Evolutionary conservation across 371 early-diverging fungal genomes (phyloP), one percentile per base, ranked within the genome.

Genomic region (Cokeromyces recurvatus): DNA sequence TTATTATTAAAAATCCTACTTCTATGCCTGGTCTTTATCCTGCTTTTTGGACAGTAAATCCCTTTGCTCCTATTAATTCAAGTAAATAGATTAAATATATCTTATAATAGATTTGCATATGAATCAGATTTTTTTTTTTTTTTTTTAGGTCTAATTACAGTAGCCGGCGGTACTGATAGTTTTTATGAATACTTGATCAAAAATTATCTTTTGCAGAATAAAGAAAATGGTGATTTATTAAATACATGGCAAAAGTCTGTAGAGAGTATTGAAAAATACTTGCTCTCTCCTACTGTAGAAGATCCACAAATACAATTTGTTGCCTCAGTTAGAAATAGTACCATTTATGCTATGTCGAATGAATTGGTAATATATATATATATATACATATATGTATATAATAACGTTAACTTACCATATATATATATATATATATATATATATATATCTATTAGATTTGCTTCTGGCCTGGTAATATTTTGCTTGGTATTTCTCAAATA

Each of bases 131-230:
- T 17, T 14, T 14, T 20, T n/a, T 25, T 5, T 7, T 29, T 34
- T 17, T 27, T 5, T 34, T 34, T 34, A 59, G 55, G 62, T 60
- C 46, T 55, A 19, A 49, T 85, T 60, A 71, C 68, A 38, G 66
- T 69, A 21, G 79, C 71, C 11, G 66, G 68, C 21, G 77, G 80
- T 8, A 91, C 88, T 0, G 95, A 96, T 53, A 89, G 89, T 51
- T 96, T 89, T 59, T 96, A 95, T 59, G 84, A 89, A 63, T 90
- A 87, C 45, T 57, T 86, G 47, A 66, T 88, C 19, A 87, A 90
- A 49, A 69, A 81, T 36, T 86, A 79, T 68, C 43, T 88, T 4
- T 51, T 75, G n/a, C 50, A 78, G 32, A 72, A 68, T 25, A 52
- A 62, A 49, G 68, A 75, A 43, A 58, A 64, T 22, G 62, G 56